These are phyloP conservation scores for Zymoseptoria ardabiliae DNA, from an alignment of 2,329 filamentous ascomycete species.

Conservation along the genomic window DNA sequence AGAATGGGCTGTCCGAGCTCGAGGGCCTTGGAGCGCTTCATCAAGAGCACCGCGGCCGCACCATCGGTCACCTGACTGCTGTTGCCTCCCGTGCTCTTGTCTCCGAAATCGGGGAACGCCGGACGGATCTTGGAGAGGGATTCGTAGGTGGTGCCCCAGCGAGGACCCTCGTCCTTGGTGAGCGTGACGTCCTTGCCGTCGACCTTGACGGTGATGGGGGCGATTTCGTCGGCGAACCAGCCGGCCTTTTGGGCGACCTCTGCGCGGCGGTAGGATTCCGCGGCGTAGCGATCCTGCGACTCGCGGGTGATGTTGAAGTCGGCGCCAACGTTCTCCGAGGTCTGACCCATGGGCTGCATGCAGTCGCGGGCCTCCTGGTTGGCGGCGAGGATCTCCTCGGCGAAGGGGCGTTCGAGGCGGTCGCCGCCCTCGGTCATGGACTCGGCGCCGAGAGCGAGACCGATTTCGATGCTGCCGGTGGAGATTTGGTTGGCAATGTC, in stretches of 20 bases:
- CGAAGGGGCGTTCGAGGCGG: slow-evolving; percentile 63
- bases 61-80: slow-evolving; percentile 93
- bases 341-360: slow-evolving; percentile 96
- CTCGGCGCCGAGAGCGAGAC: slow-evolving; percentile 82
- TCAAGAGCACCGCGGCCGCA: slow-evolving; percentile 79
- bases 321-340: slow-evolving; percentile 85
- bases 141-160: slow-evolving; percentile 83
- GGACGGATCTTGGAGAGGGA: slow-evolving; percentile 73
- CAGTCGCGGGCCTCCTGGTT: slow-evolving; percentile 77
- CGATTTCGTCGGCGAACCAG: slow-evolving; percentile 90
- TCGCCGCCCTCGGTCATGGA: slow-evolving; percentile 74
- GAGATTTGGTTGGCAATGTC: slow-evolving; percentile 87
- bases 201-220: slow-evolving; percentile 72
- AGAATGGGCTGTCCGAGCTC: slow-evolving; percentile 84
- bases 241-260: slow-evolving; percentile 86
- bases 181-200: slow-evolving; percentile 70
- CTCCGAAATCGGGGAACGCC: slow-evolving; percentile 85
- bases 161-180: slow-evolving; percentile 81
- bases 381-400: slow-evolving; percentile 61
- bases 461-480: slow-evolving; percentile 73
- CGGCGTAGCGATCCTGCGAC: slow-evolving; percentile 75
- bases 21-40: slow-evolving; percentile 87
- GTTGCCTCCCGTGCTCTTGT: slow-evolving; percentile 84
- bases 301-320: slow-evolving; percentile 82
- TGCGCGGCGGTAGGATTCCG: slow-evolving; percentile 79